phyloP scores from a whole-genome alignment of 345 rosid species.

The Aethionema arabicum region DNA sequence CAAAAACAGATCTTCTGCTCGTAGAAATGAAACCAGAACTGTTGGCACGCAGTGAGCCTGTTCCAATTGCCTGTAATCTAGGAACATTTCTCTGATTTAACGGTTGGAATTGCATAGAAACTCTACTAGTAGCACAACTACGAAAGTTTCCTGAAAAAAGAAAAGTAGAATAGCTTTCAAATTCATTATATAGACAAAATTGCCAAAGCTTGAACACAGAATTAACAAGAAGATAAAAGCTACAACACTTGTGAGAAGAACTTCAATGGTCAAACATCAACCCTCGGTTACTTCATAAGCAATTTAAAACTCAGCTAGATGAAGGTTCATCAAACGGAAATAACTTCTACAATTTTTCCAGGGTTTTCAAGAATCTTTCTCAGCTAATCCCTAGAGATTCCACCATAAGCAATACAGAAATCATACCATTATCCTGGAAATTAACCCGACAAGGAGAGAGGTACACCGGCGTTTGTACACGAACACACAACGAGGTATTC shows the following conservation, averaged over 20 bases:
- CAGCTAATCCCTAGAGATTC: background rate
- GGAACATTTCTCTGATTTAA: conserved; percentile 12
- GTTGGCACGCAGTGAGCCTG: conserved; percentile 25
- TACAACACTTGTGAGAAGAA: background rate
- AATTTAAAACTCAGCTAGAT: background rate
- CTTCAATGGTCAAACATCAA: background rate
- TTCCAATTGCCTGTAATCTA: conserved; percentile 26
- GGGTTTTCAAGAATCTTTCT: conserved; percentile 1
- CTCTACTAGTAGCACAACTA: conserved; percentile 19
- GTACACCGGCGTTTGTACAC: conserved; percentile 10
- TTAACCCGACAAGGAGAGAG: conserved; percentile 24
- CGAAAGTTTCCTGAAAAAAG: conserved; percentile 11
- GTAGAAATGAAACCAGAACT: conserved; percentile 15
- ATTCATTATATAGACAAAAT: conserved; percentile 2
- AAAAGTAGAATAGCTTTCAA: conserved; percentile 2
- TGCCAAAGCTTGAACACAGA: background rate
- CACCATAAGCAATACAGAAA: conserved; percentile 1
- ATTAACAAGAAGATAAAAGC: conserved; percentile 1
- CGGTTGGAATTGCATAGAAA: conserved; percentile 26
- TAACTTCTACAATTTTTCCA: background rate
- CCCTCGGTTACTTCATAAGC: background rate
- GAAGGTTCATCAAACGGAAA: background rate
- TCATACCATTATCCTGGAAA: conserved; percentile 18
- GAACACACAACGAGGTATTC: conserved; percentile 23
- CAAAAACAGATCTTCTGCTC: conserved; percentile 31